Evolutionary conservation across 2,329 filamentous ascomycete species (phyloP), one percentile per base, ranked within the genome.

Genomic region (Phyllosticta citribraziliensis): DNA sequence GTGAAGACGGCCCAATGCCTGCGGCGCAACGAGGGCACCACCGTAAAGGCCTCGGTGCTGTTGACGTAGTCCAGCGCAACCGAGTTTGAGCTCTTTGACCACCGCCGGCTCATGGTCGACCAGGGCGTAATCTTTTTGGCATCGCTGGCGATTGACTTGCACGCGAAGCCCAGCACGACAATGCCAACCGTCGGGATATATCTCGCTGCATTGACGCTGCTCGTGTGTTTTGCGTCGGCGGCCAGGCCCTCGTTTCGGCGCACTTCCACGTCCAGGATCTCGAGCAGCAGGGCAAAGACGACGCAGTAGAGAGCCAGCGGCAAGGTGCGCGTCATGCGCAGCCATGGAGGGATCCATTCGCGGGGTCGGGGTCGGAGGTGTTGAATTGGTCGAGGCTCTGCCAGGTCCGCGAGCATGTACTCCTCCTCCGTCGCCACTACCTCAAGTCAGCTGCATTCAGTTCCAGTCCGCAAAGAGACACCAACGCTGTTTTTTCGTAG

Each of bases 31-130:
- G 59, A 27, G 3, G 47, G 22, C 20, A 61, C 17, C 5, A 61
- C 27, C 10, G 47, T 27, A 17, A 61, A 30, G 8, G 25, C 50
- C 22, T 61, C 59, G 51, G 35, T 57, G 47, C 35, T 47, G 51
- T 24, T 61, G 40, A 57, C 52, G 51, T 61, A 61, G 22, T 61
- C 59, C 14, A 61, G 33, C 10, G 55, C 22, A n/a, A 61, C 50
- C 19, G 59, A 61, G 14, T 57, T 33, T 8, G 59, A 57, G 55
- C 59, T 57, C 27, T 57, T 61, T 9, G 55, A 52, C 59, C 59
- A 61, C 25, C 40, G 51, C n/a, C 47, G 19, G 14, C 40, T 40
- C 54, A 61, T 61, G 54, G 54, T 22, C 2, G 59, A 35, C 59
- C 59, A 61, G 10, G 59, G 59, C 2, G 54, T 56, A 47, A 61